Evolutionary conservation across 192 early-diverging fungal genomes (phyloP).

Genomic region (Gaertneriomyces semiglobifer): DNA sequence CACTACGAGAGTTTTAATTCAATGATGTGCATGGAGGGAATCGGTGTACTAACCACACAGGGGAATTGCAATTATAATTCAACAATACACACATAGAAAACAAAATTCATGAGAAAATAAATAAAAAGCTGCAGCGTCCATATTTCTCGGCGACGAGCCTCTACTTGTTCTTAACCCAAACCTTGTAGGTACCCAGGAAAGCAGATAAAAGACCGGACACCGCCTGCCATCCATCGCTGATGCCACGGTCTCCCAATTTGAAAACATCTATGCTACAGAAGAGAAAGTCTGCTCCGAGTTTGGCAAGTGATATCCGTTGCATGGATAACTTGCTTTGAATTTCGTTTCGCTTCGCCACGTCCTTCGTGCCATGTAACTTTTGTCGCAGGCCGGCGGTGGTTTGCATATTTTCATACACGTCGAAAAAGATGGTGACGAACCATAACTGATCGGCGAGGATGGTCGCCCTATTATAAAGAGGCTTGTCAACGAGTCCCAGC

Average conservation of each 20-base stretch:
- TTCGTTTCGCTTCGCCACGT: constrained; percentile 16
- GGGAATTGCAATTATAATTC: background rate
- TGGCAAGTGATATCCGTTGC: constrained; percentile 57
- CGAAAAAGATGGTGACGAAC: constrained; percentile 68
- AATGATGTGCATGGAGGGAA: too few species aligned
- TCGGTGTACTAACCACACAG: too few species aligned
- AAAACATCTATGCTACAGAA: constrained; percentile 65
- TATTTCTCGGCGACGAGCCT: too few species aligned
- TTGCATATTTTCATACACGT: constrained; percentile 54
- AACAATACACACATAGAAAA: background rate
- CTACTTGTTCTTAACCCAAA: constrained; percentile 37
- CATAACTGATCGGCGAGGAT: constrained; percentile 64
- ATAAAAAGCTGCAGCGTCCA: background rate
- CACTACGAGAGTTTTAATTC: too few species aligned
- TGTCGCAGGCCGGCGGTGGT: constrained; percentile 31
- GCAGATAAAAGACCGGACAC: constrained; percentile 41
- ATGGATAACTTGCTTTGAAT: constrained; percentile 41
- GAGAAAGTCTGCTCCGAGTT: constrained; percentile 64
- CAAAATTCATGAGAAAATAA: background rate
- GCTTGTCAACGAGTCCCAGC: constrained; percentile 58
- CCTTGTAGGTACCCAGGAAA: constrained; percentile 49
- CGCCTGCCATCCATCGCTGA: constrained; percentile 46
- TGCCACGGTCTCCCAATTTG: constrained; percentile 30
- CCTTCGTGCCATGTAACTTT: constrained; percentile 6
- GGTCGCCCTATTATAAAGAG: constrained; percentile 51